phyloP scores from a whole-genome alignment of 805 yeast genomes.

The Metschnikowia henanensis region DNA sequence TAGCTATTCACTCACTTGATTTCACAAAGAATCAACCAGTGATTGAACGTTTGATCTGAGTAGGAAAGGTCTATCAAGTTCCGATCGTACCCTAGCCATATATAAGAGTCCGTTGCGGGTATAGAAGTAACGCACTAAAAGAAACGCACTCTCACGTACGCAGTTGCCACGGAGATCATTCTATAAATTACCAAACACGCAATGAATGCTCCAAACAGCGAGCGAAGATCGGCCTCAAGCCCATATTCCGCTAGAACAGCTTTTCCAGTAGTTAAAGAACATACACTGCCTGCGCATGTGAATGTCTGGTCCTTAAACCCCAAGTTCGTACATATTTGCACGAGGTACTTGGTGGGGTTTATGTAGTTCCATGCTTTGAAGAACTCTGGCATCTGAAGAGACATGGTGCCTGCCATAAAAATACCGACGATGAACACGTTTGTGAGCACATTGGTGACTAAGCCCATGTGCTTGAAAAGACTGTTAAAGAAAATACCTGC shows the following conservation, averaged over 20 bases:
- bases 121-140: slow-evolving; percentile 14
- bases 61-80: too few species aligned
- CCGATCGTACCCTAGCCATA: too few species aligned
- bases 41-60: too few species aligned
- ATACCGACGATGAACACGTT: slow-evolving; percentile 67
- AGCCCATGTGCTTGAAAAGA: slow-evolving; percentile 69
- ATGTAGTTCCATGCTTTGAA: slow-evolving; percentile 70
- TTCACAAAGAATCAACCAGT: too few species aligned
- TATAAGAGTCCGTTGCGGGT: too few species aligned
- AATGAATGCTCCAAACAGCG: slow-evolving; percentile 39
- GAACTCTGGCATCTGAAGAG: slow-evolving; percentile 70
- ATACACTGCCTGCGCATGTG: slow-evolving; percentile 46
- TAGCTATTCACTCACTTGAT: too few species aligned
- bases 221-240: slow-evolving; percentile 35
- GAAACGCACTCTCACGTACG: slow-evolving; percentile 29
- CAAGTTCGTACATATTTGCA: slow-evolving; percentile 56
- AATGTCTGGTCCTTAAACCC: slow-evolving; percentile 54
- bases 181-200: slow-evolving; percentile 45
- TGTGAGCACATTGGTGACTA: slow-evolving; percentile 75
- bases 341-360: slow-evolving; percentile 77
- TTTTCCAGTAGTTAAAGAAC: slow-evolving; percentile 53
- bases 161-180: slow-evolving; percentile 28
- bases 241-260: slow-evolving; percentile 56
- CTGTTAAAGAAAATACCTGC: slow-evolving; percentile 81
- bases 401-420: slow-evolving; percentile 83